A percentile compares a stretch with the other conserved stretches of the same genome.
Conservation (phyloP, 1,284 basidiomycete genomes). For the Naganishia albida region DNA sequence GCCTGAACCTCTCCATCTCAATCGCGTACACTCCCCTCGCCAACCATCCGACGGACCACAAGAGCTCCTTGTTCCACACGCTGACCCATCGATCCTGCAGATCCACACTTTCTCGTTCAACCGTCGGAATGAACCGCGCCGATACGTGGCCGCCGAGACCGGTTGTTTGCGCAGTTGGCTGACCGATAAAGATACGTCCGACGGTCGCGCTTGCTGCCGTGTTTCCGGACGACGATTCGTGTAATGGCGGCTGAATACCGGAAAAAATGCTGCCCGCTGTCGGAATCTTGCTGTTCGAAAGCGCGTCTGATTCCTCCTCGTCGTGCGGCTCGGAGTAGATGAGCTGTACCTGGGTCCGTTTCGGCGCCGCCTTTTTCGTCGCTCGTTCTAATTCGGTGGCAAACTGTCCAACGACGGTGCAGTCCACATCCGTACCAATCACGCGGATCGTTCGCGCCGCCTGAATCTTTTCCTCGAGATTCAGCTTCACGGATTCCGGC, state of each 20-base stretch:
- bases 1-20: conserved; percentile 62
- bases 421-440: conserved; percentile 66
- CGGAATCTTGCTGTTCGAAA: conserved; percentile 55
- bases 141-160: conserved; percentile 90
- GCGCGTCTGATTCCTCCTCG: conserved; percentile 64
- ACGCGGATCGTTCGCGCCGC: conserved; percentile 19
- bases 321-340: conserved; percentile 92
- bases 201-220: conserved; percentile 48
- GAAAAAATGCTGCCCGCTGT: conserved; percentile 41
- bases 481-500: conserved; percentile 62
- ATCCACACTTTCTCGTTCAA: conserved; percentile 93
- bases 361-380: conserved; percentile 92
- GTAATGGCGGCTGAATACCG: conserved; percentile 46
- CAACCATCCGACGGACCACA: conserved; percentile 76
- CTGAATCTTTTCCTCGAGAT: conserved; percentile 81
- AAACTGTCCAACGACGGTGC: conserved; percentile 72
- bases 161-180: conserved; percentile 77
- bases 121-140: conserved; percentile 92
- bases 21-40: conserved; percentile 82
- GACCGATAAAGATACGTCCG: conserved; percentile 71
- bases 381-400: conserved; percentile 79
- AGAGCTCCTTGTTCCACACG: conserved; percentile 74
- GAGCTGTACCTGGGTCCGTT: conserved; percentile 72
- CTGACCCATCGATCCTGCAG: conserved; percentile 63
- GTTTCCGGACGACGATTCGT: conserved; percentile 3